Percentiles rank a stretch among this genome's conserved stretches.
These are phyloP conservation scores for Trichosporon sp. DNA, from an alignment of 1,284 basidiomycete genomes.

Conservation along the genomic window DNA sequence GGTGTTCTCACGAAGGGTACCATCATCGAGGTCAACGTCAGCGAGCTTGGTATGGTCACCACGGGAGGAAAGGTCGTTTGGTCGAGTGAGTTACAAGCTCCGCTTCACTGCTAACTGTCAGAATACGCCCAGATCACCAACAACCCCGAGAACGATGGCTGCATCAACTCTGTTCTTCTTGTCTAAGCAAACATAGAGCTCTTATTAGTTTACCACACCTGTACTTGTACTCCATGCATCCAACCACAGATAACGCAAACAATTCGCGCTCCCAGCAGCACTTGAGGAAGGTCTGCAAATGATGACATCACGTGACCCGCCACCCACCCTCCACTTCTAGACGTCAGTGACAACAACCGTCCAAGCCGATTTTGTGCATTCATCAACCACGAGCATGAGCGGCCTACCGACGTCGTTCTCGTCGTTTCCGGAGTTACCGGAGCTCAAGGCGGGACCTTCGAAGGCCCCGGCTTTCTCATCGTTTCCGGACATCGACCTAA, in stretches of 20 bases:
- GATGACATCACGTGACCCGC: constrained; percentile 10
- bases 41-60: constrained; percentile 97
- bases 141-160: constrained; percentile 96
- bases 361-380: not conserved
- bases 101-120: constrained; percentile 62
- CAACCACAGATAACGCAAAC: constrained; percentile 2
- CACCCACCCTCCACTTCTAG: constrained; percentile 9
- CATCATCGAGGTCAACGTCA: constrained; percentile 97
- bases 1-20: constrained; percentile 99
- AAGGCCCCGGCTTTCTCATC: constrained; percentile 29
- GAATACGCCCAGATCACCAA: constrained; percentile 98
- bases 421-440: constrained; percentile 29
- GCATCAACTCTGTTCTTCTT: constrained; percentile 84
- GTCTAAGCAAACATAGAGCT: constrained; percentile 37
- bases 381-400: constrained; percentile 22
- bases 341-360: not conserved
- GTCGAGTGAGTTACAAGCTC: constrained; percentile 57
- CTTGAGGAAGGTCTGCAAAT: not conserved
- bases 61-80: constrained; percentile 87
- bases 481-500: constrained; percentile 30
- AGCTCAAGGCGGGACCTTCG: constrained; percentile 11
- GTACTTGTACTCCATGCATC: constrained; percentile 20
- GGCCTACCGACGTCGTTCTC: constrained; percentile 27
- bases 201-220: constrained; percentile 10
- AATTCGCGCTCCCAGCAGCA: not conserved